Base-by-base conservation (phyloP, 2,329 filamentous ascomycete genomes). In the Onygena corvina region DNA sequence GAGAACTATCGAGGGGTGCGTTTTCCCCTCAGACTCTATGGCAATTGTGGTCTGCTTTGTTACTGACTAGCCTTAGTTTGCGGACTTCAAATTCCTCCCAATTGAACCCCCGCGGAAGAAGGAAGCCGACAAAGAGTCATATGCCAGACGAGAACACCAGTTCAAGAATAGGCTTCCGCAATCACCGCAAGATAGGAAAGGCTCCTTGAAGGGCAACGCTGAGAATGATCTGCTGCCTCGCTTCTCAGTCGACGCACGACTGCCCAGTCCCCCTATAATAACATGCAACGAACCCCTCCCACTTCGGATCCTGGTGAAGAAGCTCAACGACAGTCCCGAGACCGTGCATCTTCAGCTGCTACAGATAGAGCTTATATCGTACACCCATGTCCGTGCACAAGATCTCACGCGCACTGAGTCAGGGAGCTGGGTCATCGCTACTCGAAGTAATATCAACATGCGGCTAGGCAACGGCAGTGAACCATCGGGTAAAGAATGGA, bases 241-340 rank as follows among this genome's bases (percentile, higher is more conserved):
- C 1, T 80, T 92, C 9, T 83, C 81, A 3, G 75, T 95, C 36
- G 89, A 95, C 59, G 86, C 85, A 3, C 79, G 90, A 29, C 70
- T 98, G 27, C 92, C 92, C 0, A 85, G 88, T 60, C 92, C 92
- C 3, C 76, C 86, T 2, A 84, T 95, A 38, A 70, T 96, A 46
- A 95, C 89, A 0, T 94, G 89, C 69, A 93, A 94, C 63, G 77
- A 89, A 56, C 81, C 87, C 3, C 59, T 96, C 5, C 90, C 90
- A 0, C 71, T 96, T 2, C 78, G 87, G 1, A 69, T 98, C 6
- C 71, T 95, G 11, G 75, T 88, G 33, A 87, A 83, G 59, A 94
- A 87, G 62, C 69, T 88, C 18, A 82, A 76, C 49, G 73, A 82
- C 14, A 80, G 79, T 45, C 71, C 73, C 0, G 86, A 87, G 50